Conservation (phyloP, 305 asterid genomes). For the Vinca major region DNA sequence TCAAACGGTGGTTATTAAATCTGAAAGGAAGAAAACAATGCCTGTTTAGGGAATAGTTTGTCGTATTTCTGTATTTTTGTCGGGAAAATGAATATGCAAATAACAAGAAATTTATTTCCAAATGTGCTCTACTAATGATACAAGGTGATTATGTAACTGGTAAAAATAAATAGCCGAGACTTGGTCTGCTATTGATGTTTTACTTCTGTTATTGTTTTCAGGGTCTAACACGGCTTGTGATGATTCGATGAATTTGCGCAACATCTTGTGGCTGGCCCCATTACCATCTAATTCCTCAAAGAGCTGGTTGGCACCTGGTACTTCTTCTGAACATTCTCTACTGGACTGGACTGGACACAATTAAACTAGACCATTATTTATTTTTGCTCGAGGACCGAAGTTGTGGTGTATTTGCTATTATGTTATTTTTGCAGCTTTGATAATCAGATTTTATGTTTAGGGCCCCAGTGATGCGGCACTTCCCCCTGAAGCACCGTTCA, state of each 20-base stretch:
- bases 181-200: not conserved
- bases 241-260: constrained; percentile 72
- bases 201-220: constrained; percentile 25
- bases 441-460: not conserved
- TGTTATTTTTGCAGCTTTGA: constrained; percentile 3
- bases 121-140: too few relatives aligned
- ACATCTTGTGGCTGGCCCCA: constrained; percentile 93
- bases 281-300: constrained; percentile 49
- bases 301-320: constrained; percentile 80
- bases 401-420: not conserved
- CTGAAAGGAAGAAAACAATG: not conserved
- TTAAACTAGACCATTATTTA: not conserved
- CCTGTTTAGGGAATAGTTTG: not conserved
- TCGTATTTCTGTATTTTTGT: not conserved
- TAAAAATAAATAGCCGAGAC: not conserved
- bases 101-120: too few relatives aligned
- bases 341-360: too few relatives aligned
- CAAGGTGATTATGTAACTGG: too few relatives aligned
- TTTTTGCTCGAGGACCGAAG: not conserved
- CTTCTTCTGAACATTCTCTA: constrained; percentile 11
- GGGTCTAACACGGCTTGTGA: constrained; percentile 67
- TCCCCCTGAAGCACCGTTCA: not conserved
- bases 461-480: not conserved
- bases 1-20: not conserved
- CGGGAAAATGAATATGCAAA: not conserved